Conservation (phyloP, 306 rosid species). For the Spatholobus suberectus region DNA sequence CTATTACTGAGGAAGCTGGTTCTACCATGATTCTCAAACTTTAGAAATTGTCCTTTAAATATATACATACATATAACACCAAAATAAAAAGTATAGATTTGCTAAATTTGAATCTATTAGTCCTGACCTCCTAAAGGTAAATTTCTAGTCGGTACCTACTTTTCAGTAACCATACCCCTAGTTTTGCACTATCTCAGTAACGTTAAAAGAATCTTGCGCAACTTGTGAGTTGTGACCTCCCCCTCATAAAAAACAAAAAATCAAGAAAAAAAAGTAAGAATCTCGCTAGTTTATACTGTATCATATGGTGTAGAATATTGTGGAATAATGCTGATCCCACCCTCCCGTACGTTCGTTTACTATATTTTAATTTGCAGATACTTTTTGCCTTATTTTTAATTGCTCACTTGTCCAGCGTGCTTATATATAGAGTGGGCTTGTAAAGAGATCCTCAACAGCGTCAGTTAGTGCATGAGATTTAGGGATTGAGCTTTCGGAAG, state of each 20-base stretch:
- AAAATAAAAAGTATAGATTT: too few species aligned
- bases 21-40: conserved; percentile 1
- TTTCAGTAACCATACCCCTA: conserved; percentile 16
- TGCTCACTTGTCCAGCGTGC: background rate
- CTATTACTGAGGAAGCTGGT: too few species aligned
- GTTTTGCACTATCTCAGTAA: background rate
- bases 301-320: background rate
- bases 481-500: conserved; percentile 27
- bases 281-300: background rate
- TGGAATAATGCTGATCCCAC: conserved; percentile 28
- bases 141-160: background rate
- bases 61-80: background rate
- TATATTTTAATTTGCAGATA: background rate
- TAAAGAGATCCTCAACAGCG: conserved; percentile 32
- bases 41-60: background rate
- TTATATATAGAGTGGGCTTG: conserved; percentile 35
- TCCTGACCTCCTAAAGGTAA: background rate
- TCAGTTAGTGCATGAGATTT: conserved; percentile 40
- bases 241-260: background rate
- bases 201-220: conserved; percentile 26
- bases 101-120: too few species aligned
- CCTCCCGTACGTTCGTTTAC: background rate
- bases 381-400: background rate
- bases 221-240: conserved; percentile 14
- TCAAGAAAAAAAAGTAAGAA: background rate